Base-by-base conservation (phyloP, 208 protist genomes). In the Leishmania tropica region DNA sequence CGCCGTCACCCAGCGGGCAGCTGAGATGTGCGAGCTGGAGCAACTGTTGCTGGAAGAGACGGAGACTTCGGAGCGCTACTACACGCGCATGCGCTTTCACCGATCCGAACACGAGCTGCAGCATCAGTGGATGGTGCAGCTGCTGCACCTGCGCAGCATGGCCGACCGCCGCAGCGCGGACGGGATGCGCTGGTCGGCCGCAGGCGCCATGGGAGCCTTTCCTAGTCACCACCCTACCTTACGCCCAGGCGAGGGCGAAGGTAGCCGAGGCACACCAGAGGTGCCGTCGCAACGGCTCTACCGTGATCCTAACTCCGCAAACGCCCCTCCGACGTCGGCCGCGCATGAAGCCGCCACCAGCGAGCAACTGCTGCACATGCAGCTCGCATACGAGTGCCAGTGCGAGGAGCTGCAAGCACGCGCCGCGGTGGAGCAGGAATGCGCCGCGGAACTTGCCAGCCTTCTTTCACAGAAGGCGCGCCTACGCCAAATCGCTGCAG, bases 11-110 rank as follows among this genome's bases (percentile, higher is more conserved):
- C 65, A 85, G 78, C 83, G 78, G 51, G 78, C 74, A 37, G 68
- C 79, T 4, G 94, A 95, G 79, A 83, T 90, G 40, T 76, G 76
- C 74, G 91, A 95, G 84, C 81, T 95, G 7, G 92, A 97, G 84
- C 87, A 92, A 78, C 79, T 94, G 5, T 62, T 97, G 11, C 80
- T 97, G 65, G 91, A 95, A 79, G 90, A 97, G 81, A 91, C 92
- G 67, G 94, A 97, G 75, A 93, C 65, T 21, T 86, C 90, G 5
- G 88, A 95, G 78, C 92, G 94, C 51, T 91, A 91, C 80, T 95
- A 95, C 80, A 58, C 88, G 48, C 87, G 87, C 47, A 88, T 94
- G 83, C 90, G 92, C 47, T 92, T 90, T 64, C 83, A 90, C 51
- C 89, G 85, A 62, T 83, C 85, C 73, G 42, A 82, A 1, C 56